Conservation (phyloP, 2,329 filamentous ascomycete species). For the Colletotrichum lupini region DNA sequence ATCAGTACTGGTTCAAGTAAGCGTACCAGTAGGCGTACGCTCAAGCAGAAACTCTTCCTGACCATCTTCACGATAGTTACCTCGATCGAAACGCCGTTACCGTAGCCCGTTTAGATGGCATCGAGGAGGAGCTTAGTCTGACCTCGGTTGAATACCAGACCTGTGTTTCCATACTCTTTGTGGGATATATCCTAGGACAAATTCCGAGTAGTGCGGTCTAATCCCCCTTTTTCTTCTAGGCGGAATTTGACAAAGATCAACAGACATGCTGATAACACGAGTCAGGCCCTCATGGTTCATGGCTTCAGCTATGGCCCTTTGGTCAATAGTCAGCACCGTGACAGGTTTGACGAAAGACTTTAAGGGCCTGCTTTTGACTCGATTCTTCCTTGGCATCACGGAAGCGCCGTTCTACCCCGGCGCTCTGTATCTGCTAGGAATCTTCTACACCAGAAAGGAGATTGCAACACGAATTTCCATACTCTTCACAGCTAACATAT, state of each 20-base stretch:
- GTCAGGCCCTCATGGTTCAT: neutral
- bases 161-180: neutral
- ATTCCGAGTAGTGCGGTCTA: neutral
- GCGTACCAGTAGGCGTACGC: neutral
- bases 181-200: neutral
- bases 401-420: constrained; percentile 43
- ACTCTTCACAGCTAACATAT: constrained; percentile 47
- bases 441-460: constrained; percentile 53
- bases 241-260: neutral
- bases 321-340: neutral
- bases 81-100: neutral
- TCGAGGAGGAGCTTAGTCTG: neutral
- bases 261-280: neutral
- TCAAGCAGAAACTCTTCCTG: neutral
- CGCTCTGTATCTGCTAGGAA: constrained; percentile 37
- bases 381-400: constrained; percentile 48
- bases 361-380: constrained; percentile 44
- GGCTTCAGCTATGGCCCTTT: neutral
- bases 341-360: neutral
- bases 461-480: constrained; percentile 49
- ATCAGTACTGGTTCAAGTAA: neutral
- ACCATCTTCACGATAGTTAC: neutral
- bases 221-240: neutral
- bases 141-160: neutral
- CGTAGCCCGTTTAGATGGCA: neutral